A percentile compares a stretch with the other conserved stretches of the same genome.
Conservation (phyloP, 1,284 basidiomycete species). For the Apiotrichum mycotoxinovorans region DNA sequence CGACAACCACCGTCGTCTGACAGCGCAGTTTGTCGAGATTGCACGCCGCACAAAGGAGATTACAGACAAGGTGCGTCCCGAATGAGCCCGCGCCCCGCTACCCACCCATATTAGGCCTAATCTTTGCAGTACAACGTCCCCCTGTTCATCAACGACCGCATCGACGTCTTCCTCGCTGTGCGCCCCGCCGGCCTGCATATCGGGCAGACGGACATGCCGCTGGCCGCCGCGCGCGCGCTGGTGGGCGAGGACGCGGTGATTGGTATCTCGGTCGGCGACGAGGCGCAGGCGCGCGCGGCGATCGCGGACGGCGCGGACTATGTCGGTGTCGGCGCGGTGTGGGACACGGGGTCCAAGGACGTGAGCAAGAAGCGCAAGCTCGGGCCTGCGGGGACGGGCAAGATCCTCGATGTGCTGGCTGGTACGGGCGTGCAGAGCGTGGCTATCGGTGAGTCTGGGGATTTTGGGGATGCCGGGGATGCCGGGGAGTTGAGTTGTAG, state of each 20-base stretch:
- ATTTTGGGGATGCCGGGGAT: no score
- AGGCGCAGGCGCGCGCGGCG: constrained; percentile 59
- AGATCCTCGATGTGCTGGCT: constrained; percentile 62
- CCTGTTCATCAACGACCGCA: constrained; percentile 85
- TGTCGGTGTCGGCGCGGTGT: constrained; percentile 78
- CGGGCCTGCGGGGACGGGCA: constrained; percentile 64
- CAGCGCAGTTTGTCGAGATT: constrained; percentile 68
- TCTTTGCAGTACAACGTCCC: constrained; percentile 77
- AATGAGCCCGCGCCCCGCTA: no score
- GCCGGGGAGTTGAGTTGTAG: no score
- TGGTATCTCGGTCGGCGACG: constrained; percentile 73
- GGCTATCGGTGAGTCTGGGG: constrained; percentile 73
- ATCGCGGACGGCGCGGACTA: constrained; percentile 68
- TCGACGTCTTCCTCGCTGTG: constrained; percentile 79
- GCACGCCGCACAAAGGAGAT: constrained; percentile 68
- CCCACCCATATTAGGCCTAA: no score
- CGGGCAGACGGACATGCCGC: constrained; percentile 85
- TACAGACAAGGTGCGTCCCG: constrained; percentile 59
- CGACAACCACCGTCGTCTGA: no score
- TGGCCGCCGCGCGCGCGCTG: constrained; percentile 63
- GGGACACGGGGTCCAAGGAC: constrained; percentile 69
- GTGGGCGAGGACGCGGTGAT: constrained; percentile 71
- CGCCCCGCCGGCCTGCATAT: constrained; percentile 79
- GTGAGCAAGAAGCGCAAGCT: constrained; percentile 56
- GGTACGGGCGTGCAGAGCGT: constrained; percentile 66